phyloP scores from a whole-genome alignment of 306 rosid genomes.

The Quercus berberidifolia region DNA sequence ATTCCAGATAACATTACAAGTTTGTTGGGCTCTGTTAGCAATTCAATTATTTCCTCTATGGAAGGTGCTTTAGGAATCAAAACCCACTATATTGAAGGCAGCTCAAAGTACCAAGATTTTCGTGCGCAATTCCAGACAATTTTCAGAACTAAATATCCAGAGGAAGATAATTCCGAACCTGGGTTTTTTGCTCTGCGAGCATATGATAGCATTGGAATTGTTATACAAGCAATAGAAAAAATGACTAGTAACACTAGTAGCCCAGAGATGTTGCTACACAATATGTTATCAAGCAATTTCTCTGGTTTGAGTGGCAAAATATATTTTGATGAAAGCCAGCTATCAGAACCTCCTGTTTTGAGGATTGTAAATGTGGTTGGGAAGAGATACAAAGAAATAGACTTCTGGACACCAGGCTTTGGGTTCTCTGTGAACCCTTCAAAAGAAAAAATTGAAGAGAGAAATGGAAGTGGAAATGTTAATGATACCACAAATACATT shows the following conservation, averaged over 20 bases:
- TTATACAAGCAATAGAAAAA: conserved; percentile 40
- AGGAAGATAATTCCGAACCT: conserved; percentile 43
- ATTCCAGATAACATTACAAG: conserved; percentile 51
- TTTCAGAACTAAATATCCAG: conserved; percentile 28
- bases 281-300: conserved; percentile 32
- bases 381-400: conserved; percentile 45
- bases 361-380: conserved; percentile 53
- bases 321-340: conserved; percentile 38
- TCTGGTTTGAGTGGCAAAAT: conserved; percentile 60
- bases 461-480: background rate
- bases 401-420: conserved; percentile 43
- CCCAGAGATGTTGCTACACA: conserved; percentile 5
- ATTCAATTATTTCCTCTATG: conserved; percentile 44
- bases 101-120: conserved; percentile 30
- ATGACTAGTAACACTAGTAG: conserved; percentile 13
- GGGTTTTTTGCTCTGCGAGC: conserved; percentile 61
- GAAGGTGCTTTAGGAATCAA: conserved; percentile 68
- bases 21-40: conserved; percentile 39
- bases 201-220: conserved; percentile 47
- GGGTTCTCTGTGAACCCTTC: conserved; percentile 30
- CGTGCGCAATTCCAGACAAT: conserved; percentile 29
- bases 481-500: background rate
- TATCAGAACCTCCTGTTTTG: conserved; percentile 24
- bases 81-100: conserved; percentile 35
- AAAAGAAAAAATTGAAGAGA: conserved; percentile 3